A percentile compares a stretch with the other conserved stretches of the same genome.
These are phyloP conservation scores for Aspergillus intermedius DNA, from an alignment of 2,329 filamentous ascomycete genomes.

Conservation along the genomic window DNA sequence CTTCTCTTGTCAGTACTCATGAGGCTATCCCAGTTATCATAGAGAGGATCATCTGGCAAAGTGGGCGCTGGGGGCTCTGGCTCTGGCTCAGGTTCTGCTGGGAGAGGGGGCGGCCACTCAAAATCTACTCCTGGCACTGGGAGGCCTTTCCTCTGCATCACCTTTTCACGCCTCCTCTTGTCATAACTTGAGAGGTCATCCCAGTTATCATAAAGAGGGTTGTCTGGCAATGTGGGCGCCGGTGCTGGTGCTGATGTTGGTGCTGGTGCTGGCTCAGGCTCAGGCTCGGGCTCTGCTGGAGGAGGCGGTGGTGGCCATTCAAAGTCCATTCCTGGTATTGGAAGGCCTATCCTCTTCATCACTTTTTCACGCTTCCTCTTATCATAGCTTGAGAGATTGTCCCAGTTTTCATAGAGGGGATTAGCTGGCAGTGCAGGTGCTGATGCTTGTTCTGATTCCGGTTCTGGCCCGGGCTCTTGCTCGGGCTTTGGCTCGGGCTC, in stretches of 20 bases:
- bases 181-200: constrained; percentile 33
- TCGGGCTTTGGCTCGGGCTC: constrained; percentile 15
- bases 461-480: constrained; percentile 25
- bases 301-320: constrained; percentile 19
- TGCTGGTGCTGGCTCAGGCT: constrained; percentile 19
- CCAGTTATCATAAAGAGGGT: constrained; percentile 33
- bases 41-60: constrained; percentile 32
- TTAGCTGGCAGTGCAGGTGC: constrained; percentile 28
- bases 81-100: constrained; percentile 14
- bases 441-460: constrained; percentile 13
- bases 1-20: constrained; percentile 42
- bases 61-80: constrained; percentile 17
- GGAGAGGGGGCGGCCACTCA: constrained; percentile 16
- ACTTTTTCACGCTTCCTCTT: constrained; percentile 40
- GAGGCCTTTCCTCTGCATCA: constrained; percentile 20
- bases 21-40: constrained; percentile 28
- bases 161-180: constrained; percentile 40
- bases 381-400: constrained; percentile 32
- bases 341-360: constrained; percentile 21
- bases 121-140: constrained; percentile 25
- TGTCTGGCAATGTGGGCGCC: constrained; percentile 27
- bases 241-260: constrained; percentile 14
- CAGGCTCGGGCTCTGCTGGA: constrained; percentile 14
- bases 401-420: constrained; percentile 31
- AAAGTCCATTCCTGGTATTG: constrained; percentile 24